Base-by-base conservation (phyloP, 805 yeast genomes). In the Candida insectorum region DNA sequence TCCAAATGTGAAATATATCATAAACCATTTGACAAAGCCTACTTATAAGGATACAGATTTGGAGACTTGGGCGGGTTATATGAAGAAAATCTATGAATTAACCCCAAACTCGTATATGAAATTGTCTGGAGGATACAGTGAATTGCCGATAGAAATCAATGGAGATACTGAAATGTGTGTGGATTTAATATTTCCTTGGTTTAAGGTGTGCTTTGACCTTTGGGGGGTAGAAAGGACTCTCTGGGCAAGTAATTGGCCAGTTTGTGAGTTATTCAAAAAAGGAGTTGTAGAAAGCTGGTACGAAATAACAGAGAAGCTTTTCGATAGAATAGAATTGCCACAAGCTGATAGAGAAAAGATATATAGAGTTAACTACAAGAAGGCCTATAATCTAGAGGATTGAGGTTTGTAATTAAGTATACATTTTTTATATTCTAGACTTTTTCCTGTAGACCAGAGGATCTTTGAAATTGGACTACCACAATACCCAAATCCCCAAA, bases 201-300 rank as follows among this genome's bases (percentile, higher is more conserved):
- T 61, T 18, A 30, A 52, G 21, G 48, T 51, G 3, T 49, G 55
- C 25, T 40, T 48, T 15, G 54, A 54, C 24, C n/a, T 61, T 52
- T 52, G 70, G 67, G 24, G 40, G 38, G 34, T 22, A 4, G 48
- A 54, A 4, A 41, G 51, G 7, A 42, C 62, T 8, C 51, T 68
- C 9, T 68, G 63, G 61, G 73, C 70, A 3, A 62, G 69, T 38
- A 70, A 68, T 40, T 68, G 72, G 72, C 74, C 74, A 3, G 68
- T 68, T 5, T 60, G 65, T 30, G 53, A 54, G 33, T 16, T 55
- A 28, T n/a, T 4, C 11, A 31, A 36, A 3, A 28, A 19, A 3
- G 31, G 30, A 10, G 36, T 51, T 2, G 48, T 47, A 33, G 16
- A 28, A 2, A 51, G 41, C 19, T 60, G 65, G 65, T 34, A 37